Conservation (phyloP, 192 early-diverging fungal species). For the Backusella psychrophila region DNA sequence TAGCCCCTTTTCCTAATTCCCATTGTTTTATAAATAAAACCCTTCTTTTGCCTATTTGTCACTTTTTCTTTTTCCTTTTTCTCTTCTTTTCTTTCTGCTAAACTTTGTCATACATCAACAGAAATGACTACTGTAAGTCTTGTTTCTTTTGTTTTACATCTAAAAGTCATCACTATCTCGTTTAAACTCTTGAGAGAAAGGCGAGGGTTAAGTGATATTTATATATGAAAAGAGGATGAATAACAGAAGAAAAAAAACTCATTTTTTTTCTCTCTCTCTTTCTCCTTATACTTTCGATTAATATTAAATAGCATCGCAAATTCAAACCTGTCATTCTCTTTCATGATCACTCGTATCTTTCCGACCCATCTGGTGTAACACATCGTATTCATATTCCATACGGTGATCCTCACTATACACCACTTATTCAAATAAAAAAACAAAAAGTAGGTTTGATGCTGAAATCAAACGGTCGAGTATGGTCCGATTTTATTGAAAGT, state of each 20-base stretch:
- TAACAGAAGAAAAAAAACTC: neutral
- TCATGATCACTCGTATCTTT: slow-evolving; percentile 23
- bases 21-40: slow-evolving; percentile 4
- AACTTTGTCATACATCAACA: slow-evolving; percentile 3
- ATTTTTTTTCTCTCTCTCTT: neutral
- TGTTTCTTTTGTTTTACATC: neutral
- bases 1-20: slow-evolving; percentile 7
- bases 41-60: slow-evolving; percentile 1
- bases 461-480: slow-evolving; percentile 16
- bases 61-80: slow-evolving; percentile 13
- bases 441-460: slow-evolving; percentile 24
- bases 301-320: slow-evolving; percentile 21
- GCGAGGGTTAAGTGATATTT: neutral
- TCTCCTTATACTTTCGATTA: neutral
- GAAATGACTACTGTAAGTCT: neutral
- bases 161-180: neutral
- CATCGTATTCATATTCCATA: slow-evolving; percentile 20
- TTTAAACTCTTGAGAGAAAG: neutral
- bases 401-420: slow-evolving; percentile 9
- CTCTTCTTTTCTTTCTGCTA: neutral
- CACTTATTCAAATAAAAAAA: slow-evolving; percentile 19
- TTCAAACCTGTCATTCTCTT: slow-evolving; percentile 35
- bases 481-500: slow-evolving; percentile 20
- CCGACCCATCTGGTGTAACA: slow-evolving; percentile 12
- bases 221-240: neutral